Conservation (phyloP, 257 asterid genomes). For the Petunia secreta region DNA sequence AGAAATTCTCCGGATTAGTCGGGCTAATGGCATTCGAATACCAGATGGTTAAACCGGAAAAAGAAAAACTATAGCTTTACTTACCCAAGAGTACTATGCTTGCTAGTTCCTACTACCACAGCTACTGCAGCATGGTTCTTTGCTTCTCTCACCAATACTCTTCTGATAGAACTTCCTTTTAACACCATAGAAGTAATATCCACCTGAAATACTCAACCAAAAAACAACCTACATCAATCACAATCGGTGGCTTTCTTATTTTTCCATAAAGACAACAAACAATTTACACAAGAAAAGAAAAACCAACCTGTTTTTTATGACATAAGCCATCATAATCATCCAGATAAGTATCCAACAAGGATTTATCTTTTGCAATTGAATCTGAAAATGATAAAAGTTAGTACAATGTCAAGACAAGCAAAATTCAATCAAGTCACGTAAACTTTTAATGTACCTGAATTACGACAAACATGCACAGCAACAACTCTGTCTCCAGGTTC, state of each 20-base stretch:
- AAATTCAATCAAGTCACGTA: conserved; percentile 2
- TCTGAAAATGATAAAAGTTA: conserved; percentile 43
- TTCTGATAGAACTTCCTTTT: conserved; percentile 77
- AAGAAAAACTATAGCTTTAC: conserved; percentile 24
- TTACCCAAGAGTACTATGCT: conserved; percentile 64
- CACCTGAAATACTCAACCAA: conserved; percentile 55
- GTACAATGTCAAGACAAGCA: background rate
- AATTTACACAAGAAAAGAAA: conserved; percentile 10
- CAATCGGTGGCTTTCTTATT: background rate
- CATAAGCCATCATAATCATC: conserved; percentile 75
- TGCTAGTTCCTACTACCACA: conserved; percentile 74
- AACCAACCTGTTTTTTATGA: conserved; percentile 67
- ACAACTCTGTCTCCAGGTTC: conserved; percentile 74
- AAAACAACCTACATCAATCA: background rate
- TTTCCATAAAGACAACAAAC: conserved; percentile 18
- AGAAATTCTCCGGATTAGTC: background rate
- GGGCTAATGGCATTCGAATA: background rate
- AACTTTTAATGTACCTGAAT: conserved; percentile 52
- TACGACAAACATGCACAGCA: conserved; percentile 83
- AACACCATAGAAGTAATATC: conserved; percentile 54
- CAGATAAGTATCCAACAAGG: conserved; percentile 62
- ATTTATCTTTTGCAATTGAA: conserved; percentile 51
- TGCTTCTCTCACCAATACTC: conserved; percentile 73
- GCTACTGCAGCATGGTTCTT: conserved; percentile 59
- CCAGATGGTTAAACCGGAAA: background rate